A percentile compares a stretch with the other conserved stretches of the same genome.
Conservation (phyloP, 2,329 filamentous ascomycete species). For the Lachnellula suecica region DNA sequence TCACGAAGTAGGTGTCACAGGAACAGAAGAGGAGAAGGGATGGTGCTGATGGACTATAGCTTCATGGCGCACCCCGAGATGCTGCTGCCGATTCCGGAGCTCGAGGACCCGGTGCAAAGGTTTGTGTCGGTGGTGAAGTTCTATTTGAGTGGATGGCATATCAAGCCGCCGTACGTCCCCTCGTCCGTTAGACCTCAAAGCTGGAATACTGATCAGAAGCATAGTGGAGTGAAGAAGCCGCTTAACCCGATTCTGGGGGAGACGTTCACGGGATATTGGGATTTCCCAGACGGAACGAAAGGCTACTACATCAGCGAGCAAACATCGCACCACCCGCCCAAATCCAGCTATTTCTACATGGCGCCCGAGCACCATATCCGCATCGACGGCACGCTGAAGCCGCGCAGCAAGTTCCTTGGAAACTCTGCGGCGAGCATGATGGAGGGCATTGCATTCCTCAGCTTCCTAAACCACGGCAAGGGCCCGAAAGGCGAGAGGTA, state of each 20-base stretch:
- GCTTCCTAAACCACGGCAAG: slow-evolving; percentile 74
- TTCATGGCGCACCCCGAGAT: slow-evolving; percentile 99
- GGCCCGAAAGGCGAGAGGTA: slow-evolving; percentile 77
- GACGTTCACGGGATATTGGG: slow-evolving; percentile 94
- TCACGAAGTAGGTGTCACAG: slow-evolving; percentile 76
- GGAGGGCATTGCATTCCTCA: slow-evolving; percentile 91
- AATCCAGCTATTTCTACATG: slow-evolving; percentile 99
- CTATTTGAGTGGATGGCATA: slow-evolving; percentile 98
- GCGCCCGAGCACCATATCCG: slow-evolving; percentile 90
- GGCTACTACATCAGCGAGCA: slow-evolving; percentile 98
- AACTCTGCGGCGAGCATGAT: slow-evolving; percentile 98
- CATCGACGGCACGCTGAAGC: slow-evolving; percentile 94
- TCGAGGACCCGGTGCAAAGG: slow-evolving; percentile 85
- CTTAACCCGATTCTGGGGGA: slow-evolving; percentile 96
- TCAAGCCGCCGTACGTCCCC: slow-evolving; percentile 81
- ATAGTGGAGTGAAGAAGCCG: slow-evolving; percentile 94
- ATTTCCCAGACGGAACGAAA: slow-evolving; percentile 77
- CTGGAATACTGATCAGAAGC: slow-evolving; percentile 1
- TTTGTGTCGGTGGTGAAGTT: slow-evolving; percentile 98
- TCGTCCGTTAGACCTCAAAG: not conserved
- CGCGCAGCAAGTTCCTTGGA: slow-evolving; percentile 89
- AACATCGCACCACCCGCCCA: slow-evolving; percentile 96
- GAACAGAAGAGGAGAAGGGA: not conserved
- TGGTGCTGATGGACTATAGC: slow-evolving; percentile 47
- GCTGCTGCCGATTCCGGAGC: slow-evolving; percentile 79